Conservation (phyloP, 2,329 filamentous ascomycete species). For the Boeremia lycopersici region DNA sequence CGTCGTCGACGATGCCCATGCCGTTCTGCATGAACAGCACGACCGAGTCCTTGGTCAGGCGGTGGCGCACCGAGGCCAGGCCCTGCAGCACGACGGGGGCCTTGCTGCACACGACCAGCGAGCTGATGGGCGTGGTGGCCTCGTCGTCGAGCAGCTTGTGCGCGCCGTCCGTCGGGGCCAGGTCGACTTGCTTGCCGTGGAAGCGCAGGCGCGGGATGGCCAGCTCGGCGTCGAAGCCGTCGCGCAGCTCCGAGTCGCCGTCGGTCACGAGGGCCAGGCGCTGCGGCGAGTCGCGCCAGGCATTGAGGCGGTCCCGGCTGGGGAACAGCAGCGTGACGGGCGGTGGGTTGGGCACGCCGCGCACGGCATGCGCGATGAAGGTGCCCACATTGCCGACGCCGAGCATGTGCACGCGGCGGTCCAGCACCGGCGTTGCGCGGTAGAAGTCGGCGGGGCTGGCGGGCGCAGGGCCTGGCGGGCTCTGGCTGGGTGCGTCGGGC, state of each 20-base stretch:
- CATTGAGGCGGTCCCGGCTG: constrained; percentile 50
- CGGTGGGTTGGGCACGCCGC: constrained; percentile 65
- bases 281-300: constrained; percentile 54
- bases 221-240: constrained; percentile 56
- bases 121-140: constrained; percentile 63
- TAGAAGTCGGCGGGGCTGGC: constrained; percentile 40
- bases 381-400: constrained; percentile 82
- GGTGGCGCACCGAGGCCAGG: constrained; percentile 67
- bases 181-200: constrained; percentile 46
- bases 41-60: constrained; percentile 71
- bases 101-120: constrained; percentile 81
- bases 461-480: not conserved
- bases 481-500: not conserved
- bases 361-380: constrained; percentile 76
- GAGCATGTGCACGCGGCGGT: constrained; percentile 65
- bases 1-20: constrained; percentile 79
- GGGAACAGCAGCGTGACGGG: constrained; percentile 84
- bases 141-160: constrained; percentile 28
- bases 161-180: constrained; percentile 17
- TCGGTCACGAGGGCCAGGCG: constrained; percentile 56
- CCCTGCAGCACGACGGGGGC: constrained; percentile 70
- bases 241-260: constrained; percentile 45
- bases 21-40: constrained; percentile 81
- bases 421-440: constrained; percentile 32
- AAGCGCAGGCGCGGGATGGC: constrained; percentile 42